Evolutionary conservation across 352 stramenopile genomes (phyloP).

Genomic region (Thraustotheca clavata): DNA sequence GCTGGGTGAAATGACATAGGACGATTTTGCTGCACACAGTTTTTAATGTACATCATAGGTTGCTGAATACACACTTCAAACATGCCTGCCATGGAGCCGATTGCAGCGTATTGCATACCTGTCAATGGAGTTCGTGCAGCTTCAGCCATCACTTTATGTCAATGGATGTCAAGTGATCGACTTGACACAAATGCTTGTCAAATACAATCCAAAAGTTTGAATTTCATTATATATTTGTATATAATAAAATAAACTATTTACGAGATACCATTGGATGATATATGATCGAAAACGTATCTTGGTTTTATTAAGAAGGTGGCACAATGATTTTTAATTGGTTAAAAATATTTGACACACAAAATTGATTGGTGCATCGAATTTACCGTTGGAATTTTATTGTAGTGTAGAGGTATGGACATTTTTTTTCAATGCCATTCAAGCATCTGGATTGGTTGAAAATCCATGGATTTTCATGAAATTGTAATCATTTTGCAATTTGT

Average conservation of each 20-base stretch:
- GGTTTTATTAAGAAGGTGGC: conserved; percentile 4
- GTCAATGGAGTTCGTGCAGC: conserved; percentile 50
- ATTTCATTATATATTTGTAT: neutral
- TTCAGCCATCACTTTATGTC: neutral
- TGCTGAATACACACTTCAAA: conserved; percentile 79
- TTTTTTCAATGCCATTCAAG: too few relatives aligned
- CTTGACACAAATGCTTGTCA: neutral
- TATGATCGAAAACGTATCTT: neutral
- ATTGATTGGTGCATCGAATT: too few relatives aligned
- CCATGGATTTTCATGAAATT: too few relatives aligned
- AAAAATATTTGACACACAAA: neutral
- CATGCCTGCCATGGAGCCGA: conserved; percentile 75
- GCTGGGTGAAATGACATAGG: conserved; percentile 53
- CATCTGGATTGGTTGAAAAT: too few relatives aligned
- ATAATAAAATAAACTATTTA: neutral
- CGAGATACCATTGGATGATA: neutral
- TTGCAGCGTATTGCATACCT: conserved; percentile 58
- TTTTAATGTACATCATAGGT: conserved; percentile 78
- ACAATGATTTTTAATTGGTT: neutral
- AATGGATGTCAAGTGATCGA: neutral
- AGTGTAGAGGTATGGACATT: too few relatives aligned
- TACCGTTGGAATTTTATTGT: too few relatives aligned
- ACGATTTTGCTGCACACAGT: conserved; percentile 64
- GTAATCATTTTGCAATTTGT: too few relatives aligned
- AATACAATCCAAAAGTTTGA: neutral